Evolutionary conservation across 306 rosid species (phyloP), one percentile per base, ranked within the genome.

Genomic region (Castanea mollissima): DNA sequence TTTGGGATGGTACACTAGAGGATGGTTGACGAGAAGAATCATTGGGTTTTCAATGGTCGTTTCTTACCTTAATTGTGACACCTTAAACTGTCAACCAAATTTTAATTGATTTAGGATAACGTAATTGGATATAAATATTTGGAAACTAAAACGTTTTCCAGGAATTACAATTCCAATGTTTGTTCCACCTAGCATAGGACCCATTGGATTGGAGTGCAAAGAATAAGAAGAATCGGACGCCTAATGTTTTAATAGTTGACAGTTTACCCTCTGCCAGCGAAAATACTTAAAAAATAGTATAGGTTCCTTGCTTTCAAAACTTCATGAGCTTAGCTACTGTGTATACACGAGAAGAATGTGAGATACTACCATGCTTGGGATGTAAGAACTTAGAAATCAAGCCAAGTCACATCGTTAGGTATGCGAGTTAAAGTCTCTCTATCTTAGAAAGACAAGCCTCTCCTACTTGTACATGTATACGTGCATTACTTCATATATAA

Each of bases 351-450:
- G 23, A 80, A 76, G 41, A 69, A 58, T 44, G 57, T 4, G 82
- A 63, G 18, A 18, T 21, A 68, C 27, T 55, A 80, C 82, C 80
- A 90, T 86, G 76, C 95, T 90, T 91, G 16, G 23, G 73, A 56
- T 62, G 80, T 56, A 90, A 88, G 86, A 80, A 88, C 86, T 88
- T 90, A 74, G 80, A 85, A 89, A 63, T 84, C 78, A 90, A 86
- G 90, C 84, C 80, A 89, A 82, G 78, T 83, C 89, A 79, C 72
- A 84, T 78, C 75, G 89, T 90, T 86, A 83, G 94, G 97, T 92
- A 63, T 56, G 92, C 69, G 70, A 63, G 94, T 82, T 90, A 84
- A 73, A 65, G 81, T 82, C 75, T 90, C 96, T 68, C 88, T 76
- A 85, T 91, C 91, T 74, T 38, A 20, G 78, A 77, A 57, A 54